Evolutionary conservation across 2,329 filamentous ascomycete species (phyloP), one percentile per base, ranked within the genome.

Genomic region (Phoma herbarum): DNA sequence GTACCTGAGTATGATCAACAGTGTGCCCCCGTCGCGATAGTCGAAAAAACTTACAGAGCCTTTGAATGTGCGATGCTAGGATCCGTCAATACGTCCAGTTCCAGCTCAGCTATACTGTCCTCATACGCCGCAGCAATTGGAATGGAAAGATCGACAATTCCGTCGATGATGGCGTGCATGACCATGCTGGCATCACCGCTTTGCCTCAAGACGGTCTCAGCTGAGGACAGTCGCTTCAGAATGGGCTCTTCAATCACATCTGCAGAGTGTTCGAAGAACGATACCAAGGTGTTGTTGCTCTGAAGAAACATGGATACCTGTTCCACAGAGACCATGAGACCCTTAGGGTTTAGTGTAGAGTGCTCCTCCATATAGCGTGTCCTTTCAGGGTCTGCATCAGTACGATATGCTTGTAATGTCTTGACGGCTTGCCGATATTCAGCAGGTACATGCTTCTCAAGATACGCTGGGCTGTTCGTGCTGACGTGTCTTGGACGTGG

Each of bases 261-360:
- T 0, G 92, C 93, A 0, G 92, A 96, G 29, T 89, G 86, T 77
- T 97, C 93, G 68, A 97, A 97, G 77, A 97, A 97, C 3, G 91
- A 93, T n/a, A 96, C 92, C 59, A 96, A 88, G 0, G 90, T 94
- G 71, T 97, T 97, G 76, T 97, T 92, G 11, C 86, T 84, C 11
- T 91, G 91, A n/a, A 97, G 81, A 72, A 97, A 97, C 51, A 97
- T 88, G 1, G 92, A 92, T 1, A 97, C 93, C 75, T 97, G 93
- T 77, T 97, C 93, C 2, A 94, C 90, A n/a, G 88, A 90, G 26
- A 97, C 91, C 8, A 89, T 89, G 28, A 95, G 81, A 3, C 88
- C 84, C 63, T 88, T 89, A 0, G 83, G 77, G 1, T 87, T 83
- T 1, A 97, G 82, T 2, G 89, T 87, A 0, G 92, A 93, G 74